These are phyloP conservation scores for Termitomyces bulborhizus DNA, from an alignment of 768 basidiomycete species.

Conservation along the genomic window DNA sequence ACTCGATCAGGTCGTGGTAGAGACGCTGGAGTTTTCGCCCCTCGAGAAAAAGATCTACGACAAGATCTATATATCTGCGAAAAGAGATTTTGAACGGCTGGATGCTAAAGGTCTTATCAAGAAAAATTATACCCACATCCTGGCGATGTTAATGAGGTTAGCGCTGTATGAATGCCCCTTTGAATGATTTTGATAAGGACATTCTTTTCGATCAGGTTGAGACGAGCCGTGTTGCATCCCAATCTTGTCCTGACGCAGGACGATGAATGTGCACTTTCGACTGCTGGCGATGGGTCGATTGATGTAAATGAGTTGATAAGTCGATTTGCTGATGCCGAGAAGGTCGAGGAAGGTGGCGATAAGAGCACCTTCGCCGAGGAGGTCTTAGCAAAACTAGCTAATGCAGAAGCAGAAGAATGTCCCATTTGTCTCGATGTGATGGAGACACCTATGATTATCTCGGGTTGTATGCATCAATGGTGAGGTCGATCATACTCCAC, in stretches of 20 bases:
- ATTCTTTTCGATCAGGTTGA: constrained; percentile 17
- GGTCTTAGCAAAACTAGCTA: constrained; percentile 60
- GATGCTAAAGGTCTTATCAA: constrained; percentile 73
- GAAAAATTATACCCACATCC: constrained; percentile 81
- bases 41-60: constrained; percentile 87
- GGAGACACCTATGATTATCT: constrained; percentile 64
- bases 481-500: constrained; percentile 23
- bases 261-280: constrained; percentile 29
- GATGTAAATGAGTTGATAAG: constrained; percentile 57
- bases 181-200: neutral
- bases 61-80: constrained; percentile 74
- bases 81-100: constrained; percentile 73
- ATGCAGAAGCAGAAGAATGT: constrained; percentile 55
- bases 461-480: constrained; percentile 75
- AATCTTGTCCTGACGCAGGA: constrained; percentile 64
- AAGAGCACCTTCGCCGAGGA: constrained; percentile 51
- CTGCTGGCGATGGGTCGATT: constrained; percentile 36
- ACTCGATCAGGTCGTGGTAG: constrained; percentile 49
- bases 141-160: constrained; percentile 93
- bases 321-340: constrained; percentile 37
- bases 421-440: constrained; percentile 78
- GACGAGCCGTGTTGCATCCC: constrained; percentile 91
- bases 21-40: constrained; percentile 73
- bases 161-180: constrained; percentile 15
- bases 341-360: constrained; percentile 18